phyloP scores from a whole-genome alignment of 768 basidiomycete species.

The Hypholoma sublateritium region DNA sequence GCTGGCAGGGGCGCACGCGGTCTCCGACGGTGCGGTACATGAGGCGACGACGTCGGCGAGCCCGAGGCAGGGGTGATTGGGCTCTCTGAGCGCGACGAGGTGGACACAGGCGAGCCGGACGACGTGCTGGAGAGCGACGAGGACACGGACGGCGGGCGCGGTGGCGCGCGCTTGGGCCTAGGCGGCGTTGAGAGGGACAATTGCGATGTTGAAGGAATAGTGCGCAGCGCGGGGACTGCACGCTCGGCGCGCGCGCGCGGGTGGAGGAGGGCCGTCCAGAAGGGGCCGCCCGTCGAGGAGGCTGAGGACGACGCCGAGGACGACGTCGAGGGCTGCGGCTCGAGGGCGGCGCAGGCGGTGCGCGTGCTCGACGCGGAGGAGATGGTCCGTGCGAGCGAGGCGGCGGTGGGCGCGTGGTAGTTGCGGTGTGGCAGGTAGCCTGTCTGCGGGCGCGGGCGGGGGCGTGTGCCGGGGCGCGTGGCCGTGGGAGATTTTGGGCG shows the following conservation, averaged over 20 bases:
- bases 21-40: constrained; percentile 11
- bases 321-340: constrained; percentile 1
- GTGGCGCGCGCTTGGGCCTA: constrained; percentile 15
- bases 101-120: constrained; percentile 18
- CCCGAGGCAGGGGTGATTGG: constrained; percentile 26
- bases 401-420: constrained; percentile 20
- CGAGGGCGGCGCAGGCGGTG: constrained; percentile 6
- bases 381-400: constrained; percentile 22
- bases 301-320: too few relatives aligned
- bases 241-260: constrained; percentile 34
- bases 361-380: constrained; percentile 18
- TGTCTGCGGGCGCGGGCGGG: constrained; percentile 28
- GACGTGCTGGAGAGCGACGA: constrained; percentile 26
- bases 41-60: constrained; percentile 8
- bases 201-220: constrained; percentile 32
- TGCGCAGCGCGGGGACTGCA: constrained; percentile 31
- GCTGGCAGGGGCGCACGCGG: constrained; percentile 20
- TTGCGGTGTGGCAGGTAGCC: constrained; percentile 24
- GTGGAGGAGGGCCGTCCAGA: constrained; percentile 39
- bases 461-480: constrained; percentile 20
- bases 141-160: constrained; percentile 27
- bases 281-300: constrained; percentile 17
- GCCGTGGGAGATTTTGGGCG: constrained; percentile 34
- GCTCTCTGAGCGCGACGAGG: constrained; percentile 30
- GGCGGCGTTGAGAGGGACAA: constrained; percentile 21